These are phyloP conservation scores for Calonectria henricotiae DNA, from an alignment of 2,329 filamentous ascomycete genomes.

Conservation along the genomic window DNA sequence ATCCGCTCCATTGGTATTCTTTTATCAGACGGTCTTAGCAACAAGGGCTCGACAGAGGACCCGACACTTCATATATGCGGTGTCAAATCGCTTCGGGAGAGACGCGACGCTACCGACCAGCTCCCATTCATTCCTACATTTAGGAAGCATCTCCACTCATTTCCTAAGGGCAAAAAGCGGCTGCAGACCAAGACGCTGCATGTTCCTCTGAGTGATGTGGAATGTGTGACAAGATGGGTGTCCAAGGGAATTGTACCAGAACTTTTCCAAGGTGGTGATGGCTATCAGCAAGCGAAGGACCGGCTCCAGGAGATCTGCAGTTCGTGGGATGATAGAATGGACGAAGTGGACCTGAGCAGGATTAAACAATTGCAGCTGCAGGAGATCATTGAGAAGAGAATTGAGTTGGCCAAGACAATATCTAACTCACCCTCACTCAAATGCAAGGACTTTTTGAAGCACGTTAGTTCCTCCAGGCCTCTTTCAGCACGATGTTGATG, in stretches of 20 bases:
- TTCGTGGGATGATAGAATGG: conserved; percentile 85
- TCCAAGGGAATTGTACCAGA: conserved; percentile 74
- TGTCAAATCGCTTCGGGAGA: conserved; percentile 78
- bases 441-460: conserved; percentile 88
- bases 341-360: conserved; percentile 86
- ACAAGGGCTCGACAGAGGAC: conserved; percentile 69
- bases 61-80: conserved; percentile 86
- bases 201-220: conserved; percentile 83
- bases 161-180: conserved; percentile 78
- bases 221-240: conserved; percentile 84
- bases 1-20: conserved; percentile 87
- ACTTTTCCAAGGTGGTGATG: conserved; percentile 71
- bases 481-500: background rate
- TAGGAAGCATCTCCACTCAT: conserved; percentile 75
- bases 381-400: conserved; percentile 83
- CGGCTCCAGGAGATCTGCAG: conserved; percentile 79
- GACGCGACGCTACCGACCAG: conserved; percentile 86
- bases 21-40: conserved; percentile 81
- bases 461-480: conserved; percentile 72
- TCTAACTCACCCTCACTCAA: conserved; percentile 76
- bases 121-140: conserved; percentile 86
- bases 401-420: conserved; percentile 75
- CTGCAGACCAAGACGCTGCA: conserved; percentile 79
- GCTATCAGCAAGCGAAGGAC: conserved; percentile 72
- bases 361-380: conserved; percentile 88